Conservation (phyloP, 176 grass and related monocot genomes). For the Cenchrus fungigraminus region DNA sequence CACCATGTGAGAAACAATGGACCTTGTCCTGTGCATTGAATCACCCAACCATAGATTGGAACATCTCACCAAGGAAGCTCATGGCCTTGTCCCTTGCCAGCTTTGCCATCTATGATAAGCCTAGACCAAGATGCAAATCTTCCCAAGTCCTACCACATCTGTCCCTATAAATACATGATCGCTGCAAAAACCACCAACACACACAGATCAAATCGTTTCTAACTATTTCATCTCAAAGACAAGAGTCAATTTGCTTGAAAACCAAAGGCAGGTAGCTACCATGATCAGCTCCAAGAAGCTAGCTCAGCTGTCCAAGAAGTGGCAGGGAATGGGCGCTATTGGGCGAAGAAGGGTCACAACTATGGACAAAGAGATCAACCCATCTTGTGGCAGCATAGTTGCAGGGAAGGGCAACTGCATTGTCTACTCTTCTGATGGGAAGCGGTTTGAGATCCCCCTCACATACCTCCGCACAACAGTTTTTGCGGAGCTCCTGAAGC, state of each 20-base stretch:
- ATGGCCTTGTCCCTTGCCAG: slow-evolving; percentile 43
- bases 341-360: slow-evolving; percentile 50
- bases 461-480: slow-evolving; percentile 45
- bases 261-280: not conserved
- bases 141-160: not conserved
- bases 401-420: slow-evolving; percentile 60
- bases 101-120: slow-evolving; percentile 28
- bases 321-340: slow-evolving; percentile 57
- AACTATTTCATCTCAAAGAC: slow-evolving; percentile 21
- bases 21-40: slow-evolving; percentile 33
- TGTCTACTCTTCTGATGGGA: slow-evolving; percentile 51
- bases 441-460: slow-evolving; percentile 61
- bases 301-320: slow-evolving; percentile 68
- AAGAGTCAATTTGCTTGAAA: slow-evolving; percentile 20
- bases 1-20: slow-evolving; percentile 36
- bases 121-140: slow-evolving; percentile 15
- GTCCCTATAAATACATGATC: slow-evolving; percentile 43
- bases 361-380: slow-evolving; percentile 28
- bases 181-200: slow-evolving; percentile 24
- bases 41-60: slow-evolving; percentile 28
- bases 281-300: slow-evolving; percentile 67
- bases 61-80: slow-evolving; percentile 40
- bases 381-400: slow-evolving; percentile 41
- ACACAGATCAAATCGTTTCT: slow-evolving; percentile 27
- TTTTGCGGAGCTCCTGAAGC: slow-evolving; percentile 58